Conservation (phyloP, 805 yeast genomes). For the Candida methanosorbosa region DNA sequence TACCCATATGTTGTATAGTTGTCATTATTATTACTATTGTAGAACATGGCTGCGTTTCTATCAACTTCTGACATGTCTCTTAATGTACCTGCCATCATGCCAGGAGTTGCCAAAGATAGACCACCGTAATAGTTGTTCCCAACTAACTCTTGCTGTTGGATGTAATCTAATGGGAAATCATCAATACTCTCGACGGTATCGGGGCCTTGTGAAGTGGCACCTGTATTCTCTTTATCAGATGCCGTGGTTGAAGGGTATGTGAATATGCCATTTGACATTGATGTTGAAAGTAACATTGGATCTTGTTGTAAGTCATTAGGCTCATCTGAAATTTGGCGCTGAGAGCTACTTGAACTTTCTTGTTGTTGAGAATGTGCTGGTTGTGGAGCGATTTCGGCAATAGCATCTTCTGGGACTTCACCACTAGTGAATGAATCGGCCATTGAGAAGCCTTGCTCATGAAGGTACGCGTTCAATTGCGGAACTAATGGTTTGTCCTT, state of each 20-base stretch:
- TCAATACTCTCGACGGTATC: conserved; percentile 35
- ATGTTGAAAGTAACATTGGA: too few relatives aligned
- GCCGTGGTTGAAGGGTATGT: too few relatives aligned
- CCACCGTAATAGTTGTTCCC: too few relatives aligned
- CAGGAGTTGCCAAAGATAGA: too few relatives aligned
- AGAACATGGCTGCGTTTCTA: too few relatives aligned
- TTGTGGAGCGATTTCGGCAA: not conserved
- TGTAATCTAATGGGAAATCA: conserved; percentile 67
- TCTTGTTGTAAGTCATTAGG: too few relatives aligned
- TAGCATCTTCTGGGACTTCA: not conserved
- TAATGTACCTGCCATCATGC: too few relatives aligned
- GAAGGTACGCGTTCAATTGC: conserved; percentile 33
- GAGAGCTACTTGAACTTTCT: not conserved
- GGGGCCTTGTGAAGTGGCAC: too few relatives aligned
- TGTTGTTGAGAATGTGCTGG: not conserved
- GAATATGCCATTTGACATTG: too few relatives aligned
- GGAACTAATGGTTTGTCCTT: conserved; percentile 39
- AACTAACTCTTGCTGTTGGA: conserved; percentile 28
- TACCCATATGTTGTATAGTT: conserved; percentile 13
- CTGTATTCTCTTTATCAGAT: too few relatives aligned
- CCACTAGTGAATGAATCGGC: conserved; percentile 1
- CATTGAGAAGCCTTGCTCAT: conserved; percentile 7
- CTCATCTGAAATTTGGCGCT: too few relatives aligned
- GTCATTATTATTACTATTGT: conserved; percentile 15
- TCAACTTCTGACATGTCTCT: too few relatives aligned